These are phyloP conservation scores for Penicillium sclerotiorum DNA, from an alignment of 2,329 filamentous ascomycete species.

Conservation along the genomic window DNA sequence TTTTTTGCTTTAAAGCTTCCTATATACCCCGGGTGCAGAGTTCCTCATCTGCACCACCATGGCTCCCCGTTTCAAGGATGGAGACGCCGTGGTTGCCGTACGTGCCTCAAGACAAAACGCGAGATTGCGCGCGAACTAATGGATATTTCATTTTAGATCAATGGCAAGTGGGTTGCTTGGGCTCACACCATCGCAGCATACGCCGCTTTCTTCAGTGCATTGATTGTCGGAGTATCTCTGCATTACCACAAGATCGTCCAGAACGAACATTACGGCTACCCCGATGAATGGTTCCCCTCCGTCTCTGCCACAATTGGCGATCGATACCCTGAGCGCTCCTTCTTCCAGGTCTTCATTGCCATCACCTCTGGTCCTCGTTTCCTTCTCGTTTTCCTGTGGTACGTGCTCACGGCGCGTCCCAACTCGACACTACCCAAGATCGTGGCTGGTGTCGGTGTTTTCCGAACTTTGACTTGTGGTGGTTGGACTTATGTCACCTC, in stretches of 20 bases:
- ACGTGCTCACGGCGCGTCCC: constrained; percentile 78
- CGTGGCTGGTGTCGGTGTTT: constrained; percentile 75
- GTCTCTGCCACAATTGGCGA: constrained; percentile 97
- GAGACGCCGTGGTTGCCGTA: constrained; percentile 64
- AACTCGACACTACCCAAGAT: constrained; percentile 78
- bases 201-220: constrained; percentile 78
- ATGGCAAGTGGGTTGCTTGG: constrained; percentile 89
- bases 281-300: constrained; percentile 94
- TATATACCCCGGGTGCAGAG: constrained; percentile 19
- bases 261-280: constrained; percentile 94
- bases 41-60: constrained; percentile 45
- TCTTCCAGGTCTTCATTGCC: constrained; percentile 97
- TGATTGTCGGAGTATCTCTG: constrained; percentile 76
- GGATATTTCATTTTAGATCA: constrained; percentile 57
- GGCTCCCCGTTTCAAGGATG: constrained; percentile 64
- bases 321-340: constrained; percentile 91
- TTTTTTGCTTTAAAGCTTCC: constrained; percentile 9
- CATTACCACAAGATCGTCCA: constrained; percentile 98
- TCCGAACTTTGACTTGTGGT: constrained; percentile 90
- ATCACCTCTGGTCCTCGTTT: constrained; percentile 94
- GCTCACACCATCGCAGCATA: constrained; percentile 83
- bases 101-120: constrained; percentile 28
- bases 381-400: constrained; percentile 87
- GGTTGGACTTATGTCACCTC: constrained; percentile 99
- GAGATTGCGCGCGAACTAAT: constrained; percentile 12